These are phyloP conservation scores for Fistulifera pelliculosa DNA, from an alignment of 108 stramenopile genomes.

Conservation along the genomic window DNA sequence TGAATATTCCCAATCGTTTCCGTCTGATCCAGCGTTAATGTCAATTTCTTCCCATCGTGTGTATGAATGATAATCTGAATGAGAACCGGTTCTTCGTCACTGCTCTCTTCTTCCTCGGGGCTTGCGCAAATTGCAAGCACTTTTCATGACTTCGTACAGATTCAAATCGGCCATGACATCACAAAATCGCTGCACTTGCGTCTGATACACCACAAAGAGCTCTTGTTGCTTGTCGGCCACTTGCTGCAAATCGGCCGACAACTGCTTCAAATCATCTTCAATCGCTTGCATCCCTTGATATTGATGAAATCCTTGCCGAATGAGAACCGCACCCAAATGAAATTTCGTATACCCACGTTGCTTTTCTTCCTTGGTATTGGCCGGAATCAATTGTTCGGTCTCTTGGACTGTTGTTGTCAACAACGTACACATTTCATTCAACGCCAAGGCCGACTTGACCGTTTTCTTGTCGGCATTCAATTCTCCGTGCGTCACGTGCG, in stretches of 20 bases:
- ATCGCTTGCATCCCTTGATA: conserved; percentile 8
- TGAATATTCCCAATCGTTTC: conserved; percentile 15
- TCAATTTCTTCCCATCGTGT: conserved; percentile 10
- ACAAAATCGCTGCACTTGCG: conserved; percentile 15
- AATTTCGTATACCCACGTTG: conserved; percentile 17
- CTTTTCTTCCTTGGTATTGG: conserved; percentile 8
- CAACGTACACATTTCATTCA: conserved; percentile 23
- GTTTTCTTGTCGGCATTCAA: conserved; percentile 17
- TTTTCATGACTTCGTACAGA: conserved; percentile 25
- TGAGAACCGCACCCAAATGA: conserved; percentile 19
- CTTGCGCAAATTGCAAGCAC: conserved; percentile 4
- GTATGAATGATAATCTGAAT: conserved; percentile 13
- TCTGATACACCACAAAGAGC: conserved; percentile 8
- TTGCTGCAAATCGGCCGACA: background rate
- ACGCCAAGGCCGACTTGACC: conserved; percentile 16
- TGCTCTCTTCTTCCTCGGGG: conserved; percentile 9
- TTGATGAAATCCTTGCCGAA: conserved; percentile 16
- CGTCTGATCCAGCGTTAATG: conserved; percentile 8
- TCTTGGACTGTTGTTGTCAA: conserved; percentile 1
- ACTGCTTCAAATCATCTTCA: background rate
- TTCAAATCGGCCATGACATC: conserved; percentile 21
- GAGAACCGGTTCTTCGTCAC: conserved; percentile 14
- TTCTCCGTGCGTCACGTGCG: conserved; percentile 15
- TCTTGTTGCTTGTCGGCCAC: conserved; percentile 13
- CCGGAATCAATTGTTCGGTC: conserved; percentile 14